These are phyloP conservation scores for Penicillium sp. DNA, from an alignment of 2,329 filamentous ascomycete genomes.

Conservation along the genomic window DNA sequence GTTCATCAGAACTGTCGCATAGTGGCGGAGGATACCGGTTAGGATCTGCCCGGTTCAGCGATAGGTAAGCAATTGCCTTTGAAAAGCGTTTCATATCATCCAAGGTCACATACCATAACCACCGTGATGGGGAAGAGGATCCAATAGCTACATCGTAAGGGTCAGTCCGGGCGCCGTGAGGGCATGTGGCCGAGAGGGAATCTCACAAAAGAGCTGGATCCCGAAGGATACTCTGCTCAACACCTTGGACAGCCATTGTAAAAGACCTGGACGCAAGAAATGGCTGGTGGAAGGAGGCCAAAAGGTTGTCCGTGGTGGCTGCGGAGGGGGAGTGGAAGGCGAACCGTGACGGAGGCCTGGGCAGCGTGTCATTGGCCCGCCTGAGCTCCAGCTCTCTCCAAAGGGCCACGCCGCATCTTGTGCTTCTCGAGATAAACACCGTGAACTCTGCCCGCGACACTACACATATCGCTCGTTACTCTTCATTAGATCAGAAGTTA, in stretches of 20 bases:
- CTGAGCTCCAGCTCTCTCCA: constrained; percentile 30
- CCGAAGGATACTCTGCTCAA: constrained; percentile 93
- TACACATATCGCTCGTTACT: neutral
- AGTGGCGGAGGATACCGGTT: constrained; percentile 94
- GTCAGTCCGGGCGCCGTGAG: constrained; percentile 17
- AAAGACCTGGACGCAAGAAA: constrained; percentile 3
- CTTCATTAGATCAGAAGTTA: neutral
- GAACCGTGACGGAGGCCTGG: constrained; percentile 17
- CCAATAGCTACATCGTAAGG: constrained; percentile 74
- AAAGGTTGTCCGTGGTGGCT: constrained; percentile 14
- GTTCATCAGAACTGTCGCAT: constrained; percentile 88
- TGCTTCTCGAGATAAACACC: constrained; percentile 24
- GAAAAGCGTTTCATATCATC: neutral
- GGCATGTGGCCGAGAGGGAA: constrained; percentile 2
- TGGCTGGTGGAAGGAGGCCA: neutral
- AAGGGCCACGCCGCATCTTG: constrained; percentile 43
- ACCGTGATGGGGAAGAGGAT: constrained; percentile 96
- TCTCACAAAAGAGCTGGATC: constrained; percentile 96
- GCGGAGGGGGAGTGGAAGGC: constrained; percentile 14
- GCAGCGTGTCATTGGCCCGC: constrained; percentile 27
- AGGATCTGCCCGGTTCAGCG: constrained; percentile 61
- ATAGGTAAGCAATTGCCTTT: neutral
- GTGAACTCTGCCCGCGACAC: constrained; percentile 7
- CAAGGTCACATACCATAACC: constrained; percentile 71
- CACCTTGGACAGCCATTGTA: constrained; percentile 74